Evolutionary conservation across 805 yeast species (phyloP).

Genomic region (Candida ficus): DNA sequence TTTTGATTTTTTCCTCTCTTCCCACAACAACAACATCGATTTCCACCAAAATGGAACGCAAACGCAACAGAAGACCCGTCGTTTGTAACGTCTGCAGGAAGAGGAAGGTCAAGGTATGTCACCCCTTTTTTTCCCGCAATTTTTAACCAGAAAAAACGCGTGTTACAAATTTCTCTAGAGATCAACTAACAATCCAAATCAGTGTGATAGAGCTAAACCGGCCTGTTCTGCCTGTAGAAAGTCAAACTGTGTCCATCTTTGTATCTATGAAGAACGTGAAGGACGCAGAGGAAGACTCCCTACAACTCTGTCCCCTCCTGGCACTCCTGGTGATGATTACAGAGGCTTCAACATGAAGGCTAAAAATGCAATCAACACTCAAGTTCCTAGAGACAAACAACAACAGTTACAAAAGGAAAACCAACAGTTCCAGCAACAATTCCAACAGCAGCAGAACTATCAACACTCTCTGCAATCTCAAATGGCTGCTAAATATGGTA

Average conservation of each 20-base stretch:
- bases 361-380: conserved; percentile 1
- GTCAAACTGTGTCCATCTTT: conserved; percentile 22
- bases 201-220: conserved; percentile 27
- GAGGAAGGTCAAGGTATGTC: conserved; percentile 25
- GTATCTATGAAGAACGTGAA: conserved; percentile 22
- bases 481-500: conserved; percentile 22
- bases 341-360: conserved; percentile 3
- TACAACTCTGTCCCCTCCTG: neutral
- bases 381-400: conserved; percentile 6
- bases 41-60: conserved; percentile 3
- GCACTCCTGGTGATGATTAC: neutral
- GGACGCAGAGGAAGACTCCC: conserved; percentile 9
- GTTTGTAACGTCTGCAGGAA: conserved; percentile 26
- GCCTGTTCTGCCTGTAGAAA: conserved; percentile 23
- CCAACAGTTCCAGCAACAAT: conserved; percentile 16
- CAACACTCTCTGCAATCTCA: conserved; percentile 18
- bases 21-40: neutral
- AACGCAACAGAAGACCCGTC: conserved; percentile 23
- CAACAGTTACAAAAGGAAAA: conserved; percentile 9
- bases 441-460: conserved; percentile 15
- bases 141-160: conserved; percentile 4
- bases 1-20: neutral
- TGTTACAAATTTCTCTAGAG: neutral
- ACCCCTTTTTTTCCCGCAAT: neutral
- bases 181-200: neutral